Evolutionary conservation across 2,329 filamentous ascomycete species (phyloP).

Genomic region (Byssothecium circinans): DNA sequence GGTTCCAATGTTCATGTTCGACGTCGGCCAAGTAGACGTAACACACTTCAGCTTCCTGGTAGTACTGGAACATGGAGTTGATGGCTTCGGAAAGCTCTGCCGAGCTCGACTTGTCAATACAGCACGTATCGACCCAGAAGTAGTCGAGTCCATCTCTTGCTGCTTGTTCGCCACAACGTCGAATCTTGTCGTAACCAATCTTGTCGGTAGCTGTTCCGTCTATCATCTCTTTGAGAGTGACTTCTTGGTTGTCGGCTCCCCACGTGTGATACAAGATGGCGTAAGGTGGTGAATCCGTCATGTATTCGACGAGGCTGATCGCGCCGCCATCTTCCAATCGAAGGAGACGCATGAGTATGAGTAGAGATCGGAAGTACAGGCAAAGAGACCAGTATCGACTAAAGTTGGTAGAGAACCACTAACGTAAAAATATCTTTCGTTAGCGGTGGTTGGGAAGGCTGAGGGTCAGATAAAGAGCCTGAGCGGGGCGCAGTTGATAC

Average conservation of each 20-base stretch:
- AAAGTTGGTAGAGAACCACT: too few species aligned
- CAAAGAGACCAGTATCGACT: too few species aligned
- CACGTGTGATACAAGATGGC: constrained; percentile 5
- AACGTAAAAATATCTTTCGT: too few species aligned
- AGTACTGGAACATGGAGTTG: constrained; percentile 9
- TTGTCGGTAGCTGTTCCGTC: not conserved
- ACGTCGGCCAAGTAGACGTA: constrained; percentile 11
- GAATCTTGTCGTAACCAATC: not conserved
- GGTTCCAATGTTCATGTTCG: not conserved
- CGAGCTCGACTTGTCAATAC: constrained; percentile 14
- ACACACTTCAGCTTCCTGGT: constrained; percentile 7
- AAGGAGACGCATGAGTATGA: not conserved
- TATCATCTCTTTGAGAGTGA: constrained; percentile 3
- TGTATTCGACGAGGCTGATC: not conserved
- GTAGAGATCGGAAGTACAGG: not conserved
- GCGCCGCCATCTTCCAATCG: not conserved
- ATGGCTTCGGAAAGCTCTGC: constrained; percentile 8
- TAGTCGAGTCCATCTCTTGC: not conserved
- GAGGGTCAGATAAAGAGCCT: too few species aligned
- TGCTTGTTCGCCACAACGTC: not conserved
- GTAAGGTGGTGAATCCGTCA: not conserved
- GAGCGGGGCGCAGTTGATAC: too few species aligned
- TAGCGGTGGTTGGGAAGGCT: too few species aligned
- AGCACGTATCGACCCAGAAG: constrained; percentile 14
- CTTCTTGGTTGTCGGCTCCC: constrained; percentile 1